A percentile compares a stretch with the other conserved stretches of the same genome.
These are phyloP conservation scores for Acanthamoeba healyi DNA, from an alignment of 208 protist species.

Conservation along the genomic window DNA sequence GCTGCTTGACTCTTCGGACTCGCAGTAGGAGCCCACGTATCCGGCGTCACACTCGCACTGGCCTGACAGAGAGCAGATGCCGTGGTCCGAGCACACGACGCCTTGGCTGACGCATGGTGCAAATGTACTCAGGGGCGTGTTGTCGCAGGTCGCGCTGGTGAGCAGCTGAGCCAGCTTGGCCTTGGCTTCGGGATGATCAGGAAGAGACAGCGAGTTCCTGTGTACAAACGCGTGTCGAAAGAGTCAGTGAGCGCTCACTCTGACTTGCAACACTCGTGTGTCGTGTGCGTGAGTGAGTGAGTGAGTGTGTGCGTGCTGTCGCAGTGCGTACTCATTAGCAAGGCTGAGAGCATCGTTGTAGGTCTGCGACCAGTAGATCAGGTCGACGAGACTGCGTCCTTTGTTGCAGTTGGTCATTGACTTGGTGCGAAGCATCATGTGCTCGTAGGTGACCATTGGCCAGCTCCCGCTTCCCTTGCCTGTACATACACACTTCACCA, in stretches of 20 bases:
- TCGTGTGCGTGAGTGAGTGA: too few species aligned
- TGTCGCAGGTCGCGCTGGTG: not conserved
- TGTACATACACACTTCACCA: too few species aligned
- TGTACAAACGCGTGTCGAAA: not conserved
- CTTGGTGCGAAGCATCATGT: not conserved
- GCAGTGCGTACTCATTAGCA: not conserved
- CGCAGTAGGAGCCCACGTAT: not conserved
- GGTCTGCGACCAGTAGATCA: not conserved
- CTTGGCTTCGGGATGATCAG: not conserved
- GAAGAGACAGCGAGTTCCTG: not conserved
- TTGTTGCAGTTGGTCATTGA: not conserved
- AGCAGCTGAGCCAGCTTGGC: not conserved
- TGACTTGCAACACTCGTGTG: too few species aligned
- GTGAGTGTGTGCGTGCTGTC: too few species aligned
- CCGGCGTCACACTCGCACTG: not conserved
- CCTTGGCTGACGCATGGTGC: not conserved
- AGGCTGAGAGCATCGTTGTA: not conserved
- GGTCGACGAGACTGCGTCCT: not conserved
- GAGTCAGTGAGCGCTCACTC: not conserved
- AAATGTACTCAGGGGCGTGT: not conserved
- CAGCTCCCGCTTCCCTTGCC: not conserved
- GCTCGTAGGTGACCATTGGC: slow-evolving; percentile 12
- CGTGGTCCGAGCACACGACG: not conserved
- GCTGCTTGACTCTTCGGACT: not conserved
- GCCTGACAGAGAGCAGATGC: not conserved